Evolutionary conservation across 225 moss, liverwort and hornwort genomes (phyloP).

Genomic region (Anthoceros angustus): DNA sequence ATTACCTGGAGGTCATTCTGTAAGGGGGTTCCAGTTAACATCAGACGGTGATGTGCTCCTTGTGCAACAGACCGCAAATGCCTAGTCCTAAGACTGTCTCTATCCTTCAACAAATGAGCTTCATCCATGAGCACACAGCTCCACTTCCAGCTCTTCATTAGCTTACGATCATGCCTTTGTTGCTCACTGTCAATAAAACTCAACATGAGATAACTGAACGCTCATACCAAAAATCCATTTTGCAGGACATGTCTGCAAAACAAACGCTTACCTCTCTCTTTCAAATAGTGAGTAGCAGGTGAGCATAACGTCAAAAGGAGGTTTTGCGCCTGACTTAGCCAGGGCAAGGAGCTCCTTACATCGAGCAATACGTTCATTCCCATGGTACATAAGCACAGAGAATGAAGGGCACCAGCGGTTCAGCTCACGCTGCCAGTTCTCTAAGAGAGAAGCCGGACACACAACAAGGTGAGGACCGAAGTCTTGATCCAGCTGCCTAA

Average conservation of each 20-base stretch:
- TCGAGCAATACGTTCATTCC: slow-evolving; percentile 54
- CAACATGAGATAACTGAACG: neutral
- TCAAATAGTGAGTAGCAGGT: slow-evolving; percentile 91
- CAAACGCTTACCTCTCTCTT: slow-evolving; percentile 42
- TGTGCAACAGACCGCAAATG: slow-evolving; percentile 76
- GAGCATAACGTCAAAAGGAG: slow-evolving; percentile 91
- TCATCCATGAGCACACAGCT: slow-evolving; percentile 96
- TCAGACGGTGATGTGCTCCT: slow-evolving; percentile 67
- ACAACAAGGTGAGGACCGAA: slow-evolving; percentile 88
- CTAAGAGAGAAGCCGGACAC: slow-evolving; percentile 80
- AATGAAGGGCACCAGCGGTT: slow-evolving; percentile 92
- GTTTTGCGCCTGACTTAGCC: slow-evolving; percentile 28
- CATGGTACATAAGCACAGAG: slow-evolving; percentile 77
- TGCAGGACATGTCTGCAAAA: neutral
- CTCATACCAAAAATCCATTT: too few species aligned
- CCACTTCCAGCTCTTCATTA: slow-evolving; percentile 83
- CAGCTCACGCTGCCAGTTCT: slow-evolving; percentile 95
- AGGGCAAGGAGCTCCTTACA: slow-evolving; percentile 50
- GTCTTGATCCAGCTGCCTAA: slow-evolving; percentile 78
- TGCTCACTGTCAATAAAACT: slow-evolving; percentile 40
- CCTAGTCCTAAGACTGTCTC: slow-evolving; percentile 66
- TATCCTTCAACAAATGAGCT: slow-evolving; percentile 89
- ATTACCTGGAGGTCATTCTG: slow-evolving; percentile 84
- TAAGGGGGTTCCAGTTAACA: slow-evolving; percentile 92
- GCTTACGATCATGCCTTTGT: slow-evolving; percentile 80